phyloP scores from a whole-genome alignment of 208 protist genomes.

The Sergeia podlipaevii region DNA sequence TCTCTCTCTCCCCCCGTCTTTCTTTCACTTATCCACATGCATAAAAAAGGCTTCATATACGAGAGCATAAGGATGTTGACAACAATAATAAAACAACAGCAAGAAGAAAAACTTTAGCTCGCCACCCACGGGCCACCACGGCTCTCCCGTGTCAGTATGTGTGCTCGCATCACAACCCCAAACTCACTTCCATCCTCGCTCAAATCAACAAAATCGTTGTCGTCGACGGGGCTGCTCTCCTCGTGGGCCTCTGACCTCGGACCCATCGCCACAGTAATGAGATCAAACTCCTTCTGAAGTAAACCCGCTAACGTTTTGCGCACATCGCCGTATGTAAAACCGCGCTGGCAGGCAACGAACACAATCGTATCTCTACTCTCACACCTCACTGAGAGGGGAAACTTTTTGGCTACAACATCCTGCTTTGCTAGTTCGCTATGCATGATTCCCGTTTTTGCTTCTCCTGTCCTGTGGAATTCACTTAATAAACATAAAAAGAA shows the following conservation, averaged over 20 bases:
- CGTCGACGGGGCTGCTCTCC: slow-evolving; percentile 16
- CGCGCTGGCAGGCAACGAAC: slow-evolving; percentile 54
- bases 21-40: too few species aligned
- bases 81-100: background rate
- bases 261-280: slow-evolving; percentile 4
- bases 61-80: background rate
- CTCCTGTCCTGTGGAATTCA: too few species aligned
- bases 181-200: too few species aligned
- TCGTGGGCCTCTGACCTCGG: background rate
- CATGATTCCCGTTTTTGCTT: too few species aligned
- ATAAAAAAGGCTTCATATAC: too few species aligned
- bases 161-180: slow-evolving; percentile 28
- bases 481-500: too few species aligned
- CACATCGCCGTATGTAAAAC: slow-evolving; percentile 60
- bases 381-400: slow-evolving; percentile 47
- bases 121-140: slow-evolving; percentile 28
- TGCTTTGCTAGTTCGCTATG: too few species aligned
- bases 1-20: too few species aligned
- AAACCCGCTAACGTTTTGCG: slow-evolving; percentile 63
- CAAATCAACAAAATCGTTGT: slow-evolving; percentile 24
- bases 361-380: slow-evolving; percentile 45
- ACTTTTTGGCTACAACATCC: slow-evolving; percentile 46
- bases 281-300: slow-evolving; percentile 37
- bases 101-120: slow-evolving; percentile 10
- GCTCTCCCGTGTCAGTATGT: slow-evolving; percentile 29